Percentiles rank a stretch among this genome's conserved stretches.
Evolutionary conservation across 441 rosid genomes (phyloP).

Genomic region (Erysimum pusillum): DNA sequence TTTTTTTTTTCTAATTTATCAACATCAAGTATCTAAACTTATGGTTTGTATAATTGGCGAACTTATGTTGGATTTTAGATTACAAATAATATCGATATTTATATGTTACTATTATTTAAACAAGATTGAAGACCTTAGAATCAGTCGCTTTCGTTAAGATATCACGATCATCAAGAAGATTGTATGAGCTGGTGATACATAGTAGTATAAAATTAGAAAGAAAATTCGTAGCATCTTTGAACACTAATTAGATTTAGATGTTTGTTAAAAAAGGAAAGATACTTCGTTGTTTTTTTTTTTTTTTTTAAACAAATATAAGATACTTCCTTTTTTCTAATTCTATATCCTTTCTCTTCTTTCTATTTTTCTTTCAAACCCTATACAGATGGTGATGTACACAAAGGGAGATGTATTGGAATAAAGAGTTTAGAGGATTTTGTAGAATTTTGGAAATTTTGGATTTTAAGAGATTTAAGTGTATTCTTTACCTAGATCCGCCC

Average conservation of each 20-base stretch:
- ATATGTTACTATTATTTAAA: conserved; percentile 13
- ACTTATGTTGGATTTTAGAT: conserved; percentile 43
- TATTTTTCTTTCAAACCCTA: not conserved
- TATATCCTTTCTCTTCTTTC: not conserved
- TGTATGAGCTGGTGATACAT: conserved; percentile 43
- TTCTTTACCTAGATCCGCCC: no score
- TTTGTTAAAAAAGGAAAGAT: conserved; percentile 15
- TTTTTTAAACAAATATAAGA: conserved; percentile 3
- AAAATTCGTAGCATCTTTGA: conserved; percentile 34
- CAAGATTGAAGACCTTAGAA: conserved; percentile 14
- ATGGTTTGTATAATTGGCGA: conserved; percentile 36
- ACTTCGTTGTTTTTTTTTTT: not conserved
- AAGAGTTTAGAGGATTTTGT: no score
- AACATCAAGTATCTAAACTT: conserved; percentile 27
- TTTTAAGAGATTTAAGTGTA: no score
- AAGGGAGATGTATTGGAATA: not conserved
- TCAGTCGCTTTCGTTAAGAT: conserved; percentile 42
- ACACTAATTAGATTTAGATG: conserved; percentile 23
- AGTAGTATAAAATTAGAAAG: conserved; percentile 10
- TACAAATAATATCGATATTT: conserved; percentile 29
- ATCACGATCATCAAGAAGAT: conserved; percentile 37
- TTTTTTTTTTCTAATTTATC: no score
- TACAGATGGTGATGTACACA: conserved; percentile 8
- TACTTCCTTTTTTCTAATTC: not conserved
- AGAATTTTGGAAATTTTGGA: no score